Evolutionary conservation across 352 stramenopile genomes (phyloP), one percentile per base, ranked within the genome.

Genomic region (Globisporangium canariense): DNA sequence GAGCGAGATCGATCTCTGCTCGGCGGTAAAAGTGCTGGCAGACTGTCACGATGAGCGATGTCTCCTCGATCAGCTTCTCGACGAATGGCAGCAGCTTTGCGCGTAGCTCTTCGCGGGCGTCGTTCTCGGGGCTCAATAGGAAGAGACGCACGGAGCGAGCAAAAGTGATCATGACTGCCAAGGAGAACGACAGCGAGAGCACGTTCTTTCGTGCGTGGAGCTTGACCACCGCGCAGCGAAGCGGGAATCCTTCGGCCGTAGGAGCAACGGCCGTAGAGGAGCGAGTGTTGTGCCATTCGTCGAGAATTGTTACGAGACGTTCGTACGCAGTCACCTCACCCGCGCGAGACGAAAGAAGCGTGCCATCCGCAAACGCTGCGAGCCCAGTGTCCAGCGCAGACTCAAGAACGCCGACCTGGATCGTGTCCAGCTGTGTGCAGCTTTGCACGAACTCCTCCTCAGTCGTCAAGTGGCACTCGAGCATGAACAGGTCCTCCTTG

Each of bases 401-500:
- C 49, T 94, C 86, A 18, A 94, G 69, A 2, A 73, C 58, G 2
- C 64, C 59, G 0, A 77, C 75, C 25, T 78, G 71, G 18, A 67
- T 73, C 2, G 69, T 76, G 41, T 92, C 80, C 0, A 92, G 68
- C 16, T 74, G 74, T 16, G 68, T 62, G 34, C 75, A 78, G 4
- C 69, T 68, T 16, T 83, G 53, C 9, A 62, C 65, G 67, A 79
- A 90, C 53, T 90, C 79, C 8, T 93, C 79, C 43, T 86, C 69
- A 0, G 81, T 93, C 30, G 81, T 90, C 43, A 89, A 55, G 58
- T 90, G 77, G 47, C 80, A 90, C 47, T 93, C 83, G 4, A 93
- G 72, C 64, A 90, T 77, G 59, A 90, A 93, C 7, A 88, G 57
- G 57, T 93, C 81, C 56, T 90, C 81, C 58, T 85, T 82, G 9